These are phyloP conservation scores for Tricholoma hemisulphureum DNA, from an alignment of 768 basidiomycete genomes.

Conservation along the genomic window DNA sequence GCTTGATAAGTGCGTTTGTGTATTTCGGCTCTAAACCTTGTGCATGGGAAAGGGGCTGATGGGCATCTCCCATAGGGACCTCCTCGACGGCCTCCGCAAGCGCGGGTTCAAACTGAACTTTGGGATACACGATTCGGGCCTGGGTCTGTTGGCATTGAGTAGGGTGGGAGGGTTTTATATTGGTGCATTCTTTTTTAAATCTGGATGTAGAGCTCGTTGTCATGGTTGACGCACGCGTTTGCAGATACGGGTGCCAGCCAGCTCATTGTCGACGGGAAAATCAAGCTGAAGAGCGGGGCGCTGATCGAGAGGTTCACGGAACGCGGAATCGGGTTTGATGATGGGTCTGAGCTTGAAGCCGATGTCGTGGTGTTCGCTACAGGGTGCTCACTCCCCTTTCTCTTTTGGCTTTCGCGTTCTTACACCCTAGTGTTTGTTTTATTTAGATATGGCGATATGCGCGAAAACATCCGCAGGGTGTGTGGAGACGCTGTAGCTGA, in stretches of 20 bases:
- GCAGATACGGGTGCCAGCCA: slow-evolving; percentile 54
- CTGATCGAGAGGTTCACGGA: slow-evolving; percentile 42
- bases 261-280: slow-evolving; percentile 62
- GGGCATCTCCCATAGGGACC: slow-evolving; percentile 24
- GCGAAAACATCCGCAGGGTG: slow-evolving; percentile 38
- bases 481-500: slow-evolving; percentile 46
- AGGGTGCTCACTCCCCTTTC: slow-evolving; percentile 30
- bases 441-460: slow-evolving; percentile 45
- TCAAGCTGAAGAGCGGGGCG: slow-evolving; percentile 61
- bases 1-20: slow-evolving; percentile 47
- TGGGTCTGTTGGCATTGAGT: slow-evolving; percentile 42
- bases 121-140: slow-evolving; percentile 53
- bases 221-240: not conserved
- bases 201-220: not conserved
- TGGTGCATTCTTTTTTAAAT: slow-evolving; percentile 33
- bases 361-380: slow-evolving; percentile 53
- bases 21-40: not conserved
- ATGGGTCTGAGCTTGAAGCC: slow-evolving; percentile 43
- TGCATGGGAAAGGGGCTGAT: no score
- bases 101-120: slow-evolving; percentile 55
- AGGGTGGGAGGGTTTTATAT: slow-evolving; percentile 67
- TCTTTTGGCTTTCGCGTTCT: not conserved
- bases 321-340: slow-evolving; percentile 42
- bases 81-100: slow-evolving; percentile 54
- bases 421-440: not conserved